Conservation (phyloP, 2,329 filamentous ascomycete genomes). For the Calonectria honghensis region DNA sequence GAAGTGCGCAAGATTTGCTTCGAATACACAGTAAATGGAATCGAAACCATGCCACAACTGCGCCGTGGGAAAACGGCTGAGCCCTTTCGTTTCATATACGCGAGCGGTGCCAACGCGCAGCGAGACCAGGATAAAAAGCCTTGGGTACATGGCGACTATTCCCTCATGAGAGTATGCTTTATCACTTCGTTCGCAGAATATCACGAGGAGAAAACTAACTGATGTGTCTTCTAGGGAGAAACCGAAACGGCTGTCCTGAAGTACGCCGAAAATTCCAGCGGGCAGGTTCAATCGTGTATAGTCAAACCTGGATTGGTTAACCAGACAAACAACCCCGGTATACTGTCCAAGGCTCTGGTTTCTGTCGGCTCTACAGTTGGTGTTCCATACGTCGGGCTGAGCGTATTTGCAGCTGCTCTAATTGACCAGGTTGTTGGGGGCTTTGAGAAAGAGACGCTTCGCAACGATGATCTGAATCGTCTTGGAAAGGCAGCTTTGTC, state of each 20-base stretch:
- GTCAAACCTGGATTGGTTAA: conserved; percentile 3
- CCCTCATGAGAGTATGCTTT: not conserved
- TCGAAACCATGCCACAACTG: not conserved
- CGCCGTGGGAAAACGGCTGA: not conserved
- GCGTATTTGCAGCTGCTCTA: not conserved
- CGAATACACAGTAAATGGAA: not conserved
- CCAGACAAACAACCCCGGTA: not conserved
- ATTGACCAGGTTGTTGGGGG: conserved; percentile 7
- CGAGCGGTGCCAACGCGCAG: not conserved
- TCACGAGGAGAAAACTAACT: not conserved
- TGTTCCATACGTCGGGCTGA: not conserved
- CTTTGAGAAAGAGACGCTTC: not conserved
- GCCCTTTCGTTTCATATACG: conserved; percentile 13
- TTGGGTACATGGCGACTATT: conserved; percentile 4
- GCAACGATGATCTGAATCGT: not conserved
- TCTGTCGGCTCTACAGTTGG: not conserved
- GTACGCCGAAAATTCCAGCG: not conserved
- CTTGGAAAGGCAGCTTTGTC: not conserved
- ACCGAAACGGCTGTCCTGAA: not conserved
- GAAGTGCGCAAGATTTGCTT: conserved; percentile 9
- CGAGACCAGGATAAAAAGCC: conserved; percentile 6
- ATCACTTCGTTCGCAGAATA: not conserved
- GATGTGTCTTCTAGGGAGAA: not conserved
- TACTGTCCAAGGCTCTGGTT: not conserved
- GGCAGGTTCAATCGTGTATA: not conserved